A percentile compares a stretch with the other conserved stretches of the same genome.
These are phyloP conservation scores for Phytophthora rubi DNA, from an alignment of 352 stramenopile species.

Conservation along the genomic window DNA sequence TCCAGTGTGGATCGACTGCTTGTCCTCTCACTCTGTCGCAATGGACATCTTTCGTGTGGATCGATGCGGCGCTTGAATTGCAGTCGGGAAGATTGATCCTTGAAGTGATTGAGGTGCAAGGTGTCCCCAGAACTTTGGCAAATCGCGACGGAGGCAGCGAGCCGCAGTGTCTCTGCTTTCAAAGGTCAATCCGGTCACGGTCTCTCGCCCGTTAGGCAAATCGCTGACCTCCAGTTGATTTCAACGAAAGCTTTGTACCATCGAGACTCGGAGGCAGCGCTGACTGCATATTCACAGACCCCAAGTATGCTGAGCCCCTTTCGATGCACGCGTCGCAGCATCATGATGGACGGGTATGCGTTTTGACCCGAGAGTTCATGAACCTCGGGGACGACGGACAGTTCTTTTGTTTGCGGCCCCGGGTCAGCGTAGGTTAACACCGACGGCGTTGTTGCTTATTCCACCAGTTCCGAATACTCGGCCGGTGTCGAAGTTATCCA, in stretches of 20 bases:
- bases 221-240: constrained; percentile 1
- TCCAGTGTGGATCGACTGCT: too few species aligned
- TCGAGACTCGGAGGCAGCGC: constrained; percentile 17
- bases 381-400: background rate
- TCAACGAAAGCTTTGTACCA: constrained; percentile 15
- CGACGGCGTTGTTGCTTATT: background rate
- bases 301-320: constrained; percentile 9
- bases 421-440: constrained; percentile 16
- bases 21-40: too few species aligned
- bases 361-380: constrained; percentile 10
- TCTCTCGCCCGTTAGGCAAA: background rate
- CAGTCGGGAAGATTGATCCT: constrained; percentile 5
- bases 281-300: background rate
- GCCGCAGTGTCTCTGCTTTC: constrained; percentile 21
- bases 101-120: background rate
- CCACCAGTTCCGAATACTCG: constrained; percentile 34
- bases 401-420: constrained; percentile 12
- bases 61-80: constrained; percentile 3
- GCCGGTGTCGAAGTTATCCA: constrained; percentile 17
- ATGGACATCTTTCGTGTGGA: constrained; percentile 5
- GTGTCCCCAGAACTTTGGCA: constrained; percentile 20
- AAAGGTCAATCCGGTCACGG: constrained; percentile 13
- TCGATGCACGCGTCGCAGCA: constrained; percentile 5
- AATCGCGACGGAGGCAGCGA: constrained; percentile 23
- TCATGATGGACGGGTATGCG: constrained; percentile 22